A percentile compares a stretch with the other conserved stretches of the same genome.
Conservation (phyloP, 2,329 filamentous ascomycete species). For the Alternaria brassicae region DNA sequence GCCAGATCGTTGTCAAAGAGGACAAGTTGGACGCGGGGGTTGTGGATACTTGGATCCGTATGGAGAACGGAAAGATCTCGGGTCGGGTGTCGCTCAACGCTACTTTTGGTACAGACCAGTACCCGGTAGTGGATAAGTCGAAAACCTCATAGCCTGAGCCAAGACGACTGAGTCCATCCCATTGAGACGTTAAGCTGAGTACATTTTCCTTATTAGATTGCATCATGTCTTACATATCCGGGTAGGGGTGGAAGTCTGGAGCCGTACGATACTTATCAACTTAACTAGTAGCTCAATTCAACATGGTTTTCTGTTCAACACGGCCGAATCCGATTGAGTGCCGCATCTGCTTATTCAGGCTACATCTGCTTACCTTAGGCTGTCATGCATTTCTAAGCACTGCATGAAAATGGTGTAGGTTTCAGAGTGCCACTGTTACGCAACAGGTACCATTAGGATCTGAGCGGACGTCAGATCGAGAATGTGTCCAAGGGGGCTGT, state of each 20-base stretch:
- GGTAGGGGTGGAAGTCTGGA: background rate
- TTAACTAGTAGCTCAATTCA: background rate
- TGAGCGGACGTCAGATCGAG: background rate
- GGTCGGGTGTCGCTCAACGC: conserved; percentile 64
- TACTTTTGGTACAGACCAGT: conserved; percentile 65
- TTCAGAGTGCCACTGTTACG: background rate
- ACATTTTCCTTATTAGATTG: background rate
- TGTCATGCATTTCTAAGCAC: background rate
- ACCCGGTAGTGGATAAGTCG: conserved; percentile 47
- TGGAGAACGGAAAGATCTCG: conserved; percentile 63
- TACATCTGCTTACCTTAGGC: too few relatives aligned
- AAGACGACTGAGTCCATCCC: background rate
- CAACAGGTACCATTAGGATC: background rate
- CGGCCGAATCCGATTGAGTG: background rate
- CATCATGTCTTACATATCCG: background rate
- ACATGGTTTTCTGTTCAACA: background rate
- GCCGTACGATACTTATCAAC: background rate
- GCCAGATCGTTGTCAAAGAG: conserved; percentile 62
- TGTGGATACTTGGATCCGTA: conserved; percentile 66
- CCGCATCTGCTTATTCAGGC: too few relatives aligned
- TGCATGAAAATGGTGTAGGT: background rate
- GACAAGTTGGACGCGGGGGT: conserved; percentile 50
- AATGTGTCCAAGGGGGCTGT: background rate
- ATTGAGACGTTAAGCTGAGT: background rate
- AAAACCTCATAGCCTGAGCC: conserved; percentile 17